Base-by-base conservation (phyloP, 768 basidiomycete genomes). In the Psilocybe tampanensis region DNA sequence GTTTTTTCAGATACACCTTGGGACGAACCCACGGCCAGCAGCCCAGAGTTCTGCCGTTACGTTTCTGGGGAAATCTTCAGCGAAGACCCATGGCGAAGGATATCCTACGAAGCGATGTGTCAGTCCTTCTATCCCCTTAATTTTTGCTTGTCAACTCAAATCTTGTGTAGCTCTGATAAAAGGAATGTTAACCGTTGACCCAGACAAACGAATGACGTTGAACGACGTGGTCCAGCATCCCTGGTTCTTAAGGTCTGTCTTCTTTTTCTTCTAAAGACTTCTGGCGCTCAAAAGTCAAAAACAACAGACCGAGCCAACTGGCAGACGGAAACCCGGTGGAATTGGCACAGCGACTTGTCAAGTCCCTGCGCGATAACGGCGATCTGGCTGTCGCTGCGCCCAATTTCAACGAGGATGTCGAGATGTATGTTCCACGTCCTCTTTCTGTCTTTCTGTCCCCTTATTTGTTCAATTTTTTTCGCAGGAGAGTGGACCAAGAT, bases 21-120 rank as follows among this genome's bases (percentile, higher is more conserved):
- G 97, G 97, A 98, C 66, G 90, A 95, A 67, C 94, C 97, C 2
- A 93, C 94, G 0, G 64, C 69, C 1, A 76, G 77, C n/a, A 91
- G 90, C 57, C 83, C 85, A 1, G 97, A 98, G 70, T 99, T 84
- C 64, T 68, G 72, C n/a, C 82, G 83, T 8, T 99, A 91, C 68
- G 66, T 89, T 1, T 79, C 80, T 0, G 93, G 94, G 4, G 76
- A 87, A 47, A 83, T 95, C 54, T 87, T 92, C 62, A 69, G 80
- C 4, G 84, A 92, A 55, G 76, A 75, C 1, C 96, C 96, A 0
- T 99, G 96, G 96, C 83, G 76, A 50, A 75, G 84, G 8, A 81
- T 98, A 45, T 72, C 74, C 24, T 66, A 61, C 1, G 74, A 79
- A 50, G 81, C 86, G 0, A 74, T 91, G 23, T 85, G 94, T 95